Percentiles rank a stretch among this genome's conserved stretches.
Conservation (phyloP, 768 basidiomycete species). For the Inosperma sp. region DNA sequence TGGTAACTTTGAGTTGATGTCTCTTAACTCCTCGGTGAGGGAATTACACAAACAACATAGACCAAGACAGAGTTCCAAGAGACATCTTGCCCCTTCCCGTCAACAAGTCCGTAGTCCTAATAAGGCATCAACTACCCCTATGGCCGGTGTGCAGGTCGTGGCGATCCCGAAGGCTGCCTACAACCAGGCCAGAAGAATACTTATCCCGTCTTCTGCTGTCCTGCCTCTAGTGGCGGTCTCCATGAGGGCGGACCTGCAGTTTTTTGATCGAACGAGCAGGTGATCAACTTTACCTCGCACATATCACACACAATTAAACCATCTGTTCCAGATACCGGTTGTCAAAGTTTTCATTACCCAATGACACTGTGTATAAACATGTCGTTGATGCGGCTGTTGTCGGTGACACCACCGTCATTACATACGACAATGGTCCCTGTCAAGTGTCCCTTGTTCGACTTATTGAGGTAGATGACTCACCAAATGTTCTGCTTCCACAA, state of each 20-base stretch:
- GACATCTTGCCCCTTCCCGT: no score
- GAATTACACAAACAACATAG: no score
- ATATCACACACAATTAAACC: neutral
- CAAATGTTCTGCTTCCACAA: no score
- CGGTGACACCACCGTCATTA: slow-evolving; percentile 39
- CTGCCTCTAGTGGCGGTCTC: slow-evolving; percentile 41
- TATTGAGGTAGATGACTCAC: no score
- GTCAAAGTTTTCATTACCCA: slow-evolving; percentile 36
- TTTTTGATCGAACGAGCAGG: slow-evolving; percentile 34
- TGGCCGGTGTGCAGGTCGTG: neutral
- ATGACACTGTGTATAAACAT: slow-evolving; percentile 32
- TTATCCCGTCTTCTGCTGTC: slow-evolving; percentile 20
- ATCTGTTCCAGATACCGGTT: slow-evolving; percentile 30
- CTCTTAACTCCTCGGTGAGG: no score
- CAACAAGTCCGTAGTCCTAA: no score
- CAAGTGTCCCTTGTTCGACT: slow-evolving; percentile 41
- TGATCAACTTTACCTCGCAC: slow-evolving; percentile 4
- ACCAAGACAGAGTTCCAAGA: no score
- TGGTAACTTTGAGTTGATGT: no score
- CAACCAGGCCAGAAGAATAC: slow-evolving; percentile 26
- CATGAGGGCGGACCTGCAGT: slow-evolving; percentile 44
- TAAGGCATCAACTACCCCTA: no score
- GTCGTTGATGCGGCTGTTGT: slow-evolving; percentile 46
- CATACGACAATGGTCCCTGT: slow-evolving; percentile 37
- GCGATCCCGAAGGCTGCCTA: slow-evolving; percentile 21